Evolutionary conservation across 805 yeast species (phyloP).

Genomic region (Naumovozyma dairenensis): DNA sequence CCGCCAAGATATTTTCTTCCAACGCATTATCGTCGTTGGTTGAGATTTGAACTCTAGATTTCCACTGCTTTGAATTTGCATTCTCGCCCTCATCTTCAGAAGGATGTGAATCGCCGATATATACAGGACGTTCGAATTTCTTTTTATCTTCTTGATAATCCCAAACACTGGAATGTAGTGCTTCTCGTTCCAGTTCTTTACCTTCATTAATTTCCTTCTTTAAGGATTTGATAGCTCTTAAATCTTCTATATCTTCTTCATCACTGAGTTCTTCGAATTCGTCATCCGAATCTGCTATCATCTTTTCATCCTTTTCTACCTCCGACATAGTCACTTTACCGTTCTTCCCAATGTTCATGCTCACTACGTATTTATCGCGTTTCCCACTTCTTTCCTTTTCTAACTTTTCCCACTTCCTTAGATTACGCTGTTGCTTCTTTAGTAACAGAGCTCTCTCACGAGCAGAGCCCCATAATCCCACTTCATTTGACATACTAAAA

Average conservation of each 20-base stretch:
- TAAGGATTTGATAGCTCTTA: slow-evolving; percentile 20
- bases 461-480: slow-evolving; percentile 71
- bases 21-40: slow-evolving; percentile 14
- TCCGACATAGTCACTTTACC: slow-evolving; percentile 70
- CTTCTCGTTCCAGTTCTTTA: slow-evolving; percentile 10
- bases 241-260: slow-evolving; percentile 28
- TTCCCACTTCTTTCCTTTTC: slow-evolving; percentile 58
- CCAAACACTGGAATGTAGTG: slow-evolving; percentile 39
- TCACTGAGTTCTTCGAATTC: slow-evolving; percentile 30
- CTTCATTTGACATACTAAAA: slow-evolving; percentile 41
- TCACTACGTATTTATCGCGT: slow-evolving; percentile 57
- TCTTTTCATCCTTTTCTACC: slow-evolving; percentile 18
- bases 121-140: slow-evolving; percentile 48
- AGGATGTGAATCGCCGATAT: slow-evolving; percentile 16
- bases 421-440: slow-evolving; percentile 72
- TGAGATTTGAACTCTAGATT: slow-evolving; percentile 20
- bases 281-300: slow-evolving; percentile 24
- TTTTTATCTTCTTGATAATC: slow-evolving; percentile 45
- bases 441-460: slow-evolving; percentile 80
- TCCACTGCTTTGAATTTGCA: slow-evolving; percentile 3
- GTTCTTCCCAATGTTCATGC: slow-evolving; percentile 62
- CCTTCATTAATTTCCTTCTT: slow-evolving; percentile 16
- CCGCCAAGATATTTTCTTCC: slow-evolving; percentile 24
- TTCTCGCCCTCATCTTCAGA: neutral
- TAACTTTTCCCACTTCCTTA: slow-evolving; percentile 51